These are phyloP conservation scores for Acephala macrosclerotiorum DNA, from an alignment of 2,329 filamentous ascomycete species.

Conservation along the genomic window DNA sequence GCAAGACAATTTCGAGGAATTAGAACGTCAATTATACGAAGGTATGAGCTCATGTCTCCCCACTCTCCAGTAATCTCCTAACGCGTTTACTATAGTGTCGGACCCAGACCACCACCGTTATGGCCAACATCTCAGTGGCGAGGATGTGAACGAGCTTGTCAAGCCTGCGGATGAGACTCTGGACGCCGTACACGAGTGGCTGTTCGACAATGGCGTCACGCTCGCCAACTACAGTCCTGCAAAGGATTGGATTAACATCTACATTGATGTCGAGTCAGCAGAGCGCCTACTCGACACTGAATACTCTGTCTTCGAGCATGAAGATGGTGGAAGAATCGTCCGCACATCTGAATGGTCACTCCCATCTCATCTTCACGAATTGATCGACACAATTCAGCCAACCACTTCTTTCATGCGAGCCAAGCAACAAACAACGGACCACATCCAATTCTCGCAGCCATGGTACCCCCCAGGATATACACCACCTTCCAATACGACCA, in stretches of 20 bases:
- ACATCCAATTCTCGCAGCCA: slow-evolving; percentile 19
- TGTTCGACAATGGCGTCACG: slow-evolving; percentile 58
- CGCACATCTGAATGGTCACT: slow-evolving; percentile 64
- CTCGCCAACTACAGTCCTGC: slow-evolving; percentile 54
- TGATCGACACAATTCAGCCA: slow-evolving; percentile 66
- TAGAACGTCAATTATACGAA: slow-evolving; percentile 62
- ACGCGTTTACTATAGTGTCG: slow-evolving; percentile 48
- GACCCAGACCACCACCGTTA: slow-evolving; percentile 61
- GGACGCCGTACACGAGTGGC: slow-evolving; percentile 61
- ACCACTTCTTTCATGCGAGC: slow-evolving; percentile 65
- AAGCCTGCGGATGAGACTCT: slow-evolving; percentile 59
- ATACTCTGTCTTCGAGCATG: slow-evolving; percentile 60
- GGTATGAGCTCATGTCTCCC: slow-evolving; percentile 43
- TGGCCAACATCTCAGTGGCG: slow-evolving; percentile 58
- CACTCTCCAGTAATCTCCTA: background rate
- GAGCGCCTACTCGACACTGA: slow-evolving; percentile 62
- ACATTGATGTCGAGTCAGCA: slow-evolving; percentile 56
- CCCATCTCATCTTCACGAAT: slow-evolving; percentile 60
- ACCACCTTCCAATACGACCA: slow-evolving; percentile 18
- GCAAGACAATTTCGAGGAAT: slow-evolving; percentile 60
- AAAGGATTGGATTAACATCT: slow-evolving; percentile 63
- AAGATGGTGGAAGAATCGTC: slow-evolving; percentile 57
- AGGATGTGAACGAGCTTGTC: slow-evolving; percentile 60
- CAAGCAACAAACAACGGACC: slow-evolving; percentile 18
- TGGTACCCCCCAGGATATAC: slow-evolving; percentile 21